Base-by-base conservation (phyloP, 768 basidiomycete species). In the Podaxis sp. region DNA sequence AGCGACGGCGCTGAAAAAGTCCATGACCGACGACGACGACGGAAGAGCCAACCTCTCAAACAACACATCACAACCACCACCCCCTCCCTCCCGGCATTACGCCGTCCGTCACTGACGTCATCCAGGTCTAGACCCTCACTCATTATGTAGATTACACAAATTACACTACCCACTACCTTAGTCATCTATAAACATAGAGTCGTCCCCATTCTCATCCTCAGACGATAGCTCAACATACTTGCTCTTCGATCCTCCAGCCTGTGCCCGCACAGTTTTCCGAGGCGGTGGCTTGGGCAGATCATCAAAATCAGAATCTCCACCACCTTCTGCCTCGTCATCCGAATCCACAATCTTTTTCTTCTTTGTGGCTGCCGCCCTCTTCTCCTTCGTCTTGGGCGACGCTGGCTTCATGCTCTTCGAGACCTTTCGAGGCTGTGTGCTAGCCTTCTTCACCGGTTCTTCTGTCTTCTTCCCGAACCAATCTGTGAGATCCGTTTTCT, bases 221-320 rank as follows among this genome's bases (percentile, higher is more conserved):
- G 80, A 77, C 54, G 80, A 82, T 46, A 88, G 76, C 65, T 88
- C 87, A 10, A 89, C 76, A 71, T 86, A 90, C 64, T 85, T 84
- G 78, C 85, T 86, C 56, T 76, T 74, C 7, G 73, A 77, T 59
- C 79, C 70, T 10, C 79, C 80, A n/a, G 81, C 76, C 25, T 86
- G 80, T 56, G 76, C 75, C 11, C 82, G 50, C 23, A 76, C 74
- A 18, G 72, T 68, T 10, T 71, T 66, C 2, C 80, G 81, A 28
- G 74, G 61, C 46, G 80, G 80, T 5, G 74, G 74, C 23, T 73
- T 72, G 1, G 80, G 77, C 16, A 75, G 65, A 36, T 71, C 66
- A 48, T 77, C 59, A 61, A 61, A 61, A 13, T 61, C 53, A 13
- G 35, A 35, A 21, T 50, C 52, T 25, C 9, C 75, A 10, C 79